phyloP scores from a whole-genome alignment of 129 eudicot genomes.

The Lonicera japonica region DNA sequence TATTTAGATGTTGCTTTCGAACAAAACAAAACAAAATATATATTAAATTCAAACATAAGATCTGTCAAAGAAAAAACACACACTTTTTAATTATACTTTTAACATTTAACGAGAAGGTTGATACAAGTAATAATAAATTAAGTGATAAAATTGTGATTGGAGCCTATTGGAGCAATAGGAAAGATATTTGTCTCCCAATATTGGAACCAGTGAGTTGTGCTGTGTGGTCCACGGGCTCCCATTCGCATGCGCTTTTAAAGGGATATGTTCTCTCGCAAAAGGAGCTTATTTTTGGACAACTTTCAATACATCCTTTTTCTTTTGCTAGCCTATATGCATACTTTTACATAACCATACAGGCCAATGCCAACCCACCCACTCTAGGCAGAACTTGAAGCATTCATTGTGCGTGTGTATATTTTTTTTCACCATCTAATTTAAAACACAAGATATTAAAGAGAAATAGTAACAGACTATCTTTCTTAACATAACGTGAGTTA shows the following conservation, averaged over 20 bases:
- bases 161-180: not conserved
- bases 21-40: no score
- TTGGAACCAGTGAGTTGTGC: not conserved
- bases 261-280: not conserved
- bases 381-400: no score
- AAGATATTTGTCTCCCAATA: not conserved
- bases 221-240: not conserved
- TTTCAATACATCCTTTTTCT: not conserved
- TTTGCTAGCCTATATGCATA: not conserved
- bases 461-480: not conserved
- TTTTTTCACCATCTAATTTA: no score
- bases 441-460: not conserved
- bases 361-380: not conserved
- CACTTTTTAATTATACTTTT: no score
- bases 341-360: not conserved
- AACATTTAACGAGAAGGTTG: no score
- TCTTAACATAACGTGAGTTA: no score
- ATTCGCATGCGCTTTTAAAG: slow-evolving; percentile 1
- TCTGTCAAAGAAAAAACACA: no score
- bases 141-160: not conserved
- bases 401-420: no score
- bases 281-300: not conserved
- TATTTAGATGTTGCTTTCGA: no score
- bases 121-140: no score
- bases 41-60: no score